These are phyloP conservation scores for Moelleriella libera DNA, from an alignment of 2,329 filamentous ascomycete genomes.

Conservation along the genomic window DNA sequence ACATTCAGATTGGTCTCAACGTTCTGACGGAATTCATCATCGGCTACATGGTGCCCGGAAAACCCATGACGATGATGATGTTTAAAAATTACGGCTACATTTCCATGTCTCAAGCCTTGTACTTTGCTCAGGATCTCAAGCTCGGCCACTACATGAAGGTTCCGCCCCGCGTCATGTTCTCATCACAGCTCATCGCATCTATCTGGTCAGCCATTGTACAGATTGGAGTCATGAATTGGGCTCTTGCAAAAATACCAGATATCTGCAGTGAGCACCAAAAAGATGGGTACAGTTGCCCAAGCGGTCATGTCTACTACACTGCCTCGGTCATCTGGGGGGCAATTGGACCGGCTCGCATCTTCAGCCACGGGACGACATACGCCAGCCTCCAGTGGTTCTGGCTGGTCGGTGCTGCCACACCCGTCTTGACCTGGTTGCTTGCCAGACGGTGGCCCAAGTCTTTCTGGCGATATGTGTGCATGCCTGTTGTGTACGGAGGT, in stretches of 20 bases:
- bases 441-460: slow-evolving; percentile 48
- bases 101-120: slow-evolving; percentile 50
- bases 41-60: slow-evolving; percentile 59
- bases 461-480: slow-evolving; percentile 50
- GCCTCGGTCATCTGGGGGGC: slow-evolving; percentile 60
- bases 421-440: slow-evolving; percentile 48
- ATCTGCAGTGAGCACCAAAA: slow-evolving; percentile 42
- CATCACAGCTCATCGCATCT: slow-evolving; percentile 42
- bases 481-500: slow-evolving; percentile 55
- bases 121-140: slow-evolving; percentile 52
- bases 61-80: slow-evolving; percentile 61
- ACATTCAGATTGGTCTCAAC: slow-evolving; percentile 52
- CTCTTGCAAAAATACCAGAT: slow-evolving; percentile 43
- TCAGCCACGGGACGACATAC: slow-evolving; percentile 49
- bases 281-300: slow-evolving; percentile 42
- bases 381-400: slow-evolving; percentile 55
- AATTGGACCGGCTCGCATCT: slow-evolving; percentile 58
- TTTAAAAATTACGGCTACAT: slow-evolving; percentile 65
- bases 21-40: slow-evolving; percentile 61
- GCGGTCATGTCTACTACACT: slow-evolving; percentile 47
- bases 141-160: slow-evolving; percentile 56
- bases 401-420: slow-evolving; percentile 49
- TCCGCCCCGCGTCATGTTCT: slow-evolving; percentile 48
- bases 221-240: slow-evolving; percentile 53
- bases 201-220: slow-evolving; percentile 49